Evolutionary conservation across 106 monocot species (phyloP).

Genomic region (Dendrobium officinale): DNA sequence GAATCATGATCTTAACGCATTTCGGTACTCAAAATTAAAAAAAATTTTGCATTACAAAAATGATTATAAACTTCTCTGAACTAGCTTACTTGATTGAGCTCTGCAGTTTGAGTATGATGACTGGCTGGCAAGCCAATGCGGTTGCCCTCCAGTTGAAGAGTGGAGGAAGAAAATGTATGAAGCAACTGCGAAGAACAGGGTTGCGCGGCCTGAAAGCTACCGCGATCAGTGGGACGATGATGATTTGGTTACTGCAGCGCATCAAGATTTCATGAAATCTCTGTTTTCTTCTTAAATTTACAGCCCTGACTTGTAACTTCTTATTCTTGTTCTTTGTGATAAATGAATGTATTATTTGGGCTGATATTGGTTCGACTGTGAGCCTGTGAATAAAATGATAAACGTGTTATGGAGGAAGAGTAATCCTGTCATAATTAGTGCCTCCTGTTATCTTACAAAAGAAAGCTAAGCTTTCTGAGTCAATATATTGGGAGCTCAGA

Average conservation of each 20-base stretch:
- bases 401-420: too few species aligned
- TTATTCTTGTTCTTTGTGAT: too few species aligned
- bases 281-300: constrained; percentile 3
- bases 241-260: constrained; percentile 47
- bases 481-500: too few species aligned
- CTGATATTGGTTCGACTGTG: too few species aligned
- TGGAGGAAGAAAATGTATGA: constrained; percentile 87
- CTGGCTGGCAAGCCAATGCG: constrained; percentile 76
- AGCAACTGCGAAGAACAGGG: constrained; percentile 26
- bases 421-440: too few species aligned
- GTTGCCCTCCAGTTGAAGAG: constrained; percentile 45
- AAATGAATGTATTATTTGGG: too few species aligned
- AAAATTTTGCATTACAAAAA: not conserved
- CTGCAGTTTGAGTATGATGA: constrained; percentile 82
- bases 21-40: not conserved
- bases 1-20: not conserved
- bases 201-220: constrained; percentile 43
- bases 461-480: too few species aligned
- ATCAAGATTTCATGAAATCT: constrained; percentile 43
- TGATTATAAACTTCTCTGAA: not conserved
- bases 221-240: constrained; percentile 89
- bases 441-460: too few species aligned
- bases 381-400: too few species aligned
- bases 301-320: not conserved
- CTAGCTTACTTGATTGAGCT: not conserved